A percentile compares a stretch with the other conserved stretches of the same genome.
Conservation (phyloP, 2,329 filamentous ascomycete genomes). For the Phaeosphaeriaceae sp. region DNA sequence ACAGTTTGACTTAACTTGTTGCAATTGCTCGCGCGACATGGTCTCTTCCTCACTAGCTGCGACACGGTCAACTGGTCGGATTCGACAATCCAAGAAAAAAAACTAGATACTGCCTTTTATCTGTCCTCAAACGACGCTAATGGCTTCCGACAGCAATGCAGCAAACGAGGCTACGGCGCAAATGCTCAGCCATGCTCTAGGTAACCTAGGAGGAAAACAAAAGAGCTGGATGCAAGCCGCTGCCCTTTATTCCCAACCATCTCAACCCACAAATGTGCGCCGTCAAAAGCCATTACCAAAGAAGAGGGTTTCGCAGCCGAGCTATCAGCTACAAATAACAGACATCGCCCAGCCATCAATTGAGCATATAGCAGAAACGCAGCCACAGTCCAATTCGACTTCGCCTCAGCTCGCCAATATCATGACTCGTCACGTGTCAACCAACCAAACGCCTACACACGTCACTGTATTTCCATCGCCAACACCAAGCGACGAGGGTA, state of each 20-base stretch:
- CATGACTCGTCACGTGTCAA: slow-evolving; percentile 9
- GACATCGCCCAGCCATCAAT: slow-evolving; percentile 3
- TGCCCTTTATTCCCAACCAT: not conserved
- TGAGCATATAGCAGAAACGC: slow-evolving; percentile 20
- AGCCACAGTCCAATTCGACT: slow-evolving; percentile 39
- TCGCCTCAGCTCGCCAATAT: slow-evolving; percentile 44
- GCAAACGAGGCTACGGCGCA: slow-evolving; percentile 19
- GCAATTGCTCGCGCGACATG: too few relatives aligned
- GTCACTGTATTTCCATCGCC: slow-evolving; percentile 64
- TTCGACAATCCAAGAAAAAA: not conserved
- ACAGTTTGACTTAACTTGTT: too few relatives aligned
- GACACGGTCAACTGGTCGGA: slow-evolving; percentile 9
- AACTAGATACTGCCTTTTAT: not conserved
- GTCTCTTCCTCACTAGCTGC: not conserved
- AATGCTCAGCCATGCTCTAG: slow-evolving; percentile 37
- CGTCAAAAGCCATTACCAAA: slow-evolving; percentile 5
- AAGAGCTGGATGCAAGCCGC: slow-evolving; percentile 41
- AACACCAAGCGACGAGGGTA: slow-evolving; percentile 64
- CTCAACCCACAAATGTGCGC: not conserved
- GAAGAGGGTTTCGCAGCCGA: not conserved
- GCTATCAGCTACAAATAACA: slow-evolving; percentile 4
- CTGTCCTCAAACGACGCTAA: slow-evolving; percentile 6
- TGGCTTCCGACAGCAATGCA: slow-evolving; percentile 13
- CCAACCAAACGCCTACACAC: slow-evolving; percentile 4
- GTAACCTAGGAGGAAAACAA: slow-evolving; percentile 35